Conservation (phyloP, 495 filamentous ascomycete genomes). For the Talaromyces stipitatus region DNA sequence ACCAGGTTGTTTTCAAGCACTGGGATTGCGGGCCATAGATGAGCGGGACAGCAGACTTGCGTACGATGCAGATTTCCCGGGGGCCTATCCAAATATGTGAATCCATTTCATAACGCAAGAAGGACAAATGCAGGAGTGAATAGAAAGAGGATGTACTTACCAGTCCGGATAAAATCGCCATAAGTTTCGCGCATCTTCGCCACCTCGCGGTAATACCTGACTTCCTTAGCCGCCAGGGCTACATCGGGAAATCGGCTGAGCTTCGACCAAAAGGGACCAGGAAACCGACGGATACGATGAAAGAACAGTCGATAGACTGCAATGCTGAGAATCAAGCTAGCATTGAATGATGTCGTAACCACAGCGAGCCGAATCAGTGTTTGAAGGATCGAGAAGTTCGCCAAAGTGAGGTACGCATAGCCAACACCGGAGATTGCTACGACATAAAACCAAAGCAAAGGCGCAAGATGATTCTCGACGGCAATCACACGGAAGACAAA, state of each 20-base stretch:
- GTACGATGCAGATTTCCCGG: constrained; percentile 28
- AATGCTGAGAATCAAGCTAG: neutral
- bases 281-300: neutral
- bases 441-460: neutral
- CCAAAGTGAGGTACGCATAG: neutral
- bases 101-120: neutral
- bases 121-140: neutral
- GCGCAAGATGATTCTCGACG: neutral
- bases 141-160: neutral
- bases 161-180: constrained; percentile 17
- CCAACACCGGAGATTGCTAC: neutral
- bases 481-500: neutral
- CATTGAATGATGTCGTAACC: too few relatives aligned
- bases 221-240: neutral
- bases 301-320: neutral
- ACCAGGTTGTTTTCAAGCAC: neutral
- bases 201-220: constrained; percentile 12
- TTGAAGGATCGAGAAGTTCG: too few relatives aligned
- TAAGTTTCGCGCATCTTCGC: constrained; percentile 11
- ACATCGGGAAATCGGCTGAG: neutral
- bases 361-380: too few relatives aligned
- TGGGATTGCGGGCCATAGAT: constrained; percentile 14
- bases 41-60: constrained; percentile 13
- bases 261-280: neutral
- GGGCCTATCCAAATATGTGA: constrained; percentile 12